A percentile compares a stretch with the other conserved stretches of the same genome.
These are phyloP conservation scores for Dictyostelium purpureum DNA, from an alignment of 78 protist species.

Conservation along the genomic window DNA sequence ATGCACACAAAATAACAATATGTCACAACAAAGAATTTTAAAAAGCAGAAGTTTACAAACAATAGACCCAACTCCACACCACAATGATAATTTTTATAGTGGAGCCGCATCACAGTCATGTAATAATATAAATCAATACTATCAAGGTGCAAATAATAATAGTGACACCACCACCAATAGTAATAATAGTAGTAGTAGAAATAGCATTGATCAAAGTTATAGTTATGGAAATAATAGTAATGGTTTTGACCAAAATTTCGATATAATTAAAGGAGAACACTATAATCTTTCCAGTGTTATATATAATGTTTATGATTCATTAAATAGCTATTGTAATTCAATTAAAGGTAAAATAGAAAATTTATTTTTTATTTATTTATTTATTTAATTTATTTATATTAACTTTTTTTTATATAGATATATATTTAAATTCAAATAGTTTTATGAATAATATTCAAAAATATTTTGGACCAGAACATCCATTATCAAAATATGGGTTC, in stretches of 20 bases:
- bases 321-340: neutral
- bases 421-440: slow-evolving; percentile 25
- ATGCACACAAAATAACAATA: too few relatives aligned
- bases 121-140: too few relatives aligned
- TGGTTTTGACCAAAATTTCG: neutral
- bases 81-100: neutral
- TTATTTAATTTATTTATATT: neutral
- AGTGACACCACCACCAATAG: neutral
- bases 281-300: neutral
- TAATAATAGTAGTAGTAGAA: neutral
- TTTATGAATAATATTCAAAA: neutral
- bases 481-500: neutral
- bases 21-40: too few relatives aligned
- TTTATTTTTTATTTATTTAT: neutral
- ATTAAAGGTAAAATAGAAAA: neutral
- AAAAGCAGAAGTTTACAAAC: too few relatives aligned
- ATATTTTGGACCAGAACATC: neutral
- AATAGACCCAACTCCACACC: neutral
- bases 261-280: neutral
- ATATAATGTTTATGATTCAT: neutral
- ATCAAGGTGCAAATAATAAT: neutral
- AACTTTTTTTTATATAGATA: neutral
- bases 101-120: neutral
- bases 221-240: too few relatives aligned
- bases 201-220: too few relatives aligned